Base-by-base conservation (phyloP, 306 rosid genomes). In the Castanospermum australe region DNA sequence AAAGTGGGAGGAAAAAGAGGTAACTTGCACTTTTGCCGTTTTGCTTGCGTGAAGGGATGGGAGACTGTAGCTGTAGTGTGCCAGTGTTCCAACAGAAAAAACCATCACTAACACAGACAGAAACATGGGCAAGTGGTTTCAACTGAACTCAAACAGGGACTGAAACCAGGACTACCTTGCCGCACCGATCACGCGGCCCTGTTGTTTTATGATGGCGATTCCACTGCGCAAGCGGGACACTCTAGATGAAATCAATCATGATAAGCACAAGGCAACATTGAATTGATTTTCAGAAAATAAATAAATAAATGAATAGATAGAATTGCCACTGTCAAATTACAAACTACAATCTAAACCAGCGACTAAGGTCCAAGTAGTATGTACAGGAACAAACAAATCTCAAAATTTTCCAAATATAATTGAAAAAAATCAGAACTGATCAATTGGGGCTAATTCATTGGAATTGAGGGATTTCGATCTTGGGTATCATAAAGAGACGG, bases 401-500 rank as follows among this genome's bases (percentile, higher is more conserved):
- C 48, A 41, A 33, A 22, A 6, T 55, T 67, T 54, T 11, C 21
- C 30, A 59, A 59, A 51, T 32, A 59, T n/a, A n/a, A 35, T 30
- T 44, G 14, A 28, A 51, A 18, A 60, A 60, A 63, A 5, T 9
- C 48, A 36, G 48, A 39, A 51, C 32, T 33, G 72, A 20, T 20
- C 48, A 14, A 51, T 5, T n/a, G 5, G 48, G 45, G 4, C 45
- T 44, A 21, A 38, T 79, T 69, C 61, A 66, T 0, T 75, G 77
- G 17, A 63, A 21, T 24, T 60, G 85, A 5, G 87, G 69, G 17
- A 89, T 81, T 77, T 89, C 89, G 6, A 79, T 67, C 68, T 88
- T 89, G 2, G 87, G 89, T 12, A 79, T 15, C 51, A 57, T n/a
- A 32, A 84, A 45, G 13, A 90, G n/a, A 20, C 96, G 93, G 0